These are phyloP conservation scores for Diaporthe sp. DNA, from an alignment of 2,329 filamentous ascomycete genomes.

Conservation along the genomic window DNA sequence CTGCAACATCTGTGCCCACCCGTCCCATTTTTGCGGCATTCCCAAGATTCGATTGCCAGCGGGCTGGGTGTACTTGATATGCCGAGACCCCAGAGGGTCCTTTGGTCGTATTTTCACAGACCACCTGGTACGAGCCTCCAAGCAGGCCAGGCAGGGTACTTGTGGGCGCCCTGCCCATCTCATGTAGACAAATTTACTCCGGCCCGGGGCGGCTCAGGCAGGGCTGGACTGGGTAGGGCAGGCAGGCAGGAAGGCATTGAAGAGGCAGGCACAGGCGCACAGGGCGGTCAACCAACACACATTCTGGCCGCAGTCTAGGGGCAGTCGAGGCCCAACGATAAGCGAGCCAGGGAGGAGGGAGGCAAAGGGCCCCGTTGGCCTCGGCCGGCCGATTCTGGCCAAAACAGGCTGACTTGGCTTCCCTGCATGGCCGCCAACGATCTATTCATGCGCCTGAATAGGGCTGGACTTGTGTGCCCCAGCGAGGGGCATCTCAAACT, in stretches of 20 bases:
- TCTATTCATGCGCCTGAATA: conserved; percentile 25
- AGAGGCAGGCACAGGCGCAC: neutral
- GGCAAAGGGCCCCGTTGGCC: conserved; percentile 4
- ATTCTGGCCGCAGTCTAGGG: conserved; percentile 9
- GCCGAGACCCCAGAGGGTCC: neutral
- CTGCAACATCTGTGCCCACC: conserved; percentile 30
- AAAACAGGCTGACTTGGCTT: conserved; percentile 11
- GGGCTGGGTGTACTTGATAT: conserved; percentile 20
- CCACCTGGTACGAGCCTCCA: neutral
- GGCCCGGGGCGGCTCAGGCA: conserved; percentile 24
- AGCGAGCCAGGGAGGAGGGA: conserved; percentile 2
- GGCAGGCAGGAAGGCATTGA: neutral
- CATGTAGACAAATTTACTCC: conserved; percentile 17
- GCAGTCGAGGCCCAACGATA: conserved; percentile 24
- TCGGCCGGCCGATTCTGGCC: conserved; percentile 20
- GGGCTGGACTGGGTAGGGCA: neutral
- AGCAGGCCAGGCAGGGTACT: conserved; percentile 4
- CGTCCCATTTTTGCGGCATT: conserved; percentile 23
- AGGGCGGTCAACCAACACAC: conserved; percentile 10
- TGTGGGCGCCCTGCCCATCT: neutral
- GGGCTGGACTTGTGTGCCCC: conserved; percentile 22
- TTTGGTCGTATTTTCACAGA: neutral
- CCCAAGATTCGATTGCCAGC: neutral
- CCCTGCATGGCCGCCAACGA: conserved; percentile 13
- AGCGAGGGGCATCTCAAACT: conserved; percentile 4